Conservation (phyloP, 352 stramenopile genomes). For the Blastocystis sp. region DNA sequence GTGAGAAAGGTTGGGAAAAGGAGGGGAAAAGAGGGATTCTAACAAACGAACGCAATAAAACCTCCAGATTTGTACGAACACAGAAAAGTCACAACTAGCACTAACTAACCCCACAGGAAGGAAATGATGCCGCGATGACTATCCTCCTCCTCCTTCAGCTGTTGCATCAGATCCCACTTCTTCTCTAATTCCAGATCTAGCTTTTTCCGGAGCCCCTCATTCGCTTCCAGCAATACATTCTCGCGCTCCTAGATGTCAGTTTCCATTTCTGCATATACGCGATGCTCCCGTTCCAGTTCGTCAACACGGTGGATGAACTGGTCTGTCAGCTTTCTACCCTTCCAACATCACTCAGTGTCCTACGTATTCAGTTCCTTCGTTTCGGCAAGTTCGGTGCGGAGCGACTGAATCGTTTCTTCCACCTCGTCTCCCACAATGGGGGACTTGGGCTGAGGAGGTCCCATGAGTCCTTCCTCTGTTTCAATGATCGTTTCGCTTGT, state of each 20-base stretch:
- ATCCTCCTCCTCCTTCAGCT: conserved; percentile 28
- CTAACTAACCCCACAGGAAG: conserved; percentile 34
- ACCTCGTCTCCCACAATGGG: background rate
- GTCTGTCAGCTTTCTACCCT: background rate
- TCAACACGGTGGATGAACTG: conserved; percentile 24
- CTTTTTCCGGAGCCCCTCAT: conserved; percentile 26
- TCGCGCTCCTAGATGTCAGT: background rate
- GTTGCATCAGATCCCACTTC: conserved; percentile 43
- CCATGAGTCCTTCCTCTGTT: background rate
- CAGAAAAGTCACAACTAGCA: background rate
- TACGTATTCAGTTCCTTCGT: conserved; percentile 22
- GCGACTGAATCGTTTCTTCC: background rate
- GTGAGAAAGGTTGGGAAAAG: background rate
- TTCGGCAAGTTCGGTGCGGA: background rate
- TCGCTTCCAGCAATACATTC: conserved; percentile 18
- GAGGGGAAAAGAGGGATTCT: background rate
- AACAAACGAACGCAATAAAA: background rate
- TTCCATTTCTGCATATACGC: background rate
- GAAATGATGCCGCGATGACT: background rate
- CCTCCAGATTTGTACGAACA: background rate
- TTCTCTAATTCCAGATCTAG: conserved; percentile 50
- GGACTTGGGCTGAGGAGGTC: conserved; percentile 23
- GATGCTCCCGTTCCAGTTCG: conserved; percentile 3
- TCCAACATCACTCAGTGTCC: background rate
- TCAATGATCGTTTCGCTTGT: too few species aligned